Conservation (phyloP, 176 grass and related monocot genomes). For the Cenchrus fungigraminus region DNA sequence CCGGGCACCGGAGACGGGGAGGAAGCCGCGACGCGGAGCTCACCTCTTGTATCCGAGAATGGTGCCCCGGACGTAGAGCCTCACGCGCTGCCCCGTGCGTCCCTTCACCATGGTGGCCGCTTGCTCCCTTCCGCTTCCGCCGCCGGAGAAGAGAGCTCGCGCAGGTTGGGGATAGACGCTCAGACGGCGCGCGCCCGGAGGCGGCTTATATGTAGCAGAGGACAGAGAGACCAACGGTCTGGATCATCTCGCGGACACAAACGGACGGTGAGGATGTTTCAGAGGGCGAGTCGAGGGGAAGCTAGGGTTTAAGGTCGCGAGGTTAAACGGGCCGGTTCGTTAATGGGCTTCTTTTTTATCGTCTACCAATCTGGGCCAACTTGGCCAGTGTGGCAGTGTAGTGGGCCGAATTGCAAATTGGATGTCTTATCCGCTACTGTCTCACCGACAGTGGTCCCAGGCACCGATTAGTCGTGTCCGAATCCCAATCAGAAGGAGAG, state of each 20-base stretch:
- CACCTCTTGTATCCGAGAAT: slow-evolving; percentile 89
- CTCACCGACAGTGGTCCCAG: not conserved
- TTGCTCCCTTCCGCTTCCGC: slow-evolving; percentile 37
- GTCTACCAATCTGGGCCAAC: not conserved
- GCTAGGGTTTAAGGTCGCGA: slow-evolving; percentile 37
- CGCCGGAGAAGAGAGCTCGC: slow-evolving; percentile 30
- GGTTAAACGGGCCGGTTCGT: not conserved
- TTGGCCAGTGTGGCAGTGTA: not conserved
- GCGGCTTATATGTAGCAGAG: slow-evolving; percentile 35
- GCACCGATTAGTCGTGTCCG: not conserved
- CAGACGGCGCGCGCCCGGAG: not conserved
- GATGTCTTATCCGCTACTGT: not conserved
- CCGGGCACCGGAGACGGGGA: not conserved
- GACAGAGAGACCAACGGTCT: not conserved
- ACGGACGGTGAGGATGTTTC: not conserved
- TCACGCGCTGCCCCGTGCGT: slow-evolving; percentile 55
- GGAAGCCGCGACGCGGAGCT: not conserved
- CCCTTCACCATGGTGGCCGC: slow-evolving; percentile 61
- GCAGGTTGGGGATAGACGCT: not conserved
- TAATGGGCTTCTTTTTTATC: not conserved
- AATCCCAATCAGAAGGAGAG: not conserved
- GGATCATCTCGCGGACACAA: not conserved
- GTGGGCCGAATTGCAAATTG: not conserved
- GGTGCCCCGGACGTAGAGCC: slow-evolving; percentile 81
- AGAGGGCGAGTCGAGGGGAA: not conserved